Conservation (phyloP, 345 rosid genomes). For the Eucalyptus sp. region DNA sequence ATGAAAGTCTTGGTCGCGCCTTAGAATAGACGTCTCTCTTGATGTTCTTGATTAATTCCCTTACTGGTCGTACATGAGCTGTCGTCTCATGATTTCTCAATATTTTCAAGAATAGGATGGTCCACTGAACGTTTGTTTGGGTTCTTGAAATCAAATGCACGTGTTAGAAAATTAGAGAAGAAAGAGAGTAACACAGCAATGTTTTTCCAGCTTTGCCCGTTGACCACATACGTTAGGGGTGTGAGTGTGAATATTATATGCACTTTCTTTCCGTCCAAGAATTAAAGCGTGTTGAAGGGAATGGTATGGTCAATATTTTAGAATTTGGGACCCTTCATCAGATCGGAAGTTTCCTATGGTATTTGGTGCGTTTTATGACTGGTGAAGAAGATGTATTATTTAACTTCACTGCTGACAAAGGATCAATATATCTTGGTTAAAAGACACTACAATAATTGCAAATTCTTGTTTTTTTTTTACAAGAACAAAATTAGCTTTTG, state of each 20-base stretch:
- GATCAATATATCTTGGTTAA: not conserved
- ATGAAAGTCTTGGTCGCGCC: not conserved
- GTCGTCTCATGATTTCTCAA: not conserved
- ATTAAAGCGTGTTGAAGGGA: not conserved
- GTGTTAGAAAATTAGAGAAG: not conserved
- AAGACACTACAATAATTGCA: not conserved
- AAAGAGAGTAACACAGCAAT: not conserved
- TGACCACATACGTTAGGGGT: not conserved
- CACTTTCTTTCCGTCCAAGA: not conserved
- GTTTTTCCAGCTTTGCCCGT: not conserved
- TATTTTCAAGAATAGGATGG: not conserved
- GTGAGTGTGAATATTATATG: not conserved
- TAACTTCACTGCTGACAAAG: not conserved
- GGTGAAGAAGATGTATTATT: not conserved
- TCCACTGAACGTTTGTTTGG: not conserved
- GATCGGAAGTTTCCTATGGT: not conserved
- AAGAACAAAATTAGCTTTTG: not conserved
- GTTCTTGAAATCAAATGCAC: not conserved
- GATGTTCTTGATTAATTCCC: not conserved
- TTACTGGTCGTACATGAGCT: not conserved
- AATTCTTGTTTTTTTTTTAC: not conserved
- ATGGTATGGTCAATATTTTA: not conserved
- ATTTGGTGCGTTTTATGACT: not conserved
- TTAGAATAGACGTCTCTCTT: not conserved
- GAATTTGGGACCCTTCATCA: not conserved